phyloP scores from a whole-genome alignment of 106 monocot genomes.

The Dendrobium officinale region DNA sequence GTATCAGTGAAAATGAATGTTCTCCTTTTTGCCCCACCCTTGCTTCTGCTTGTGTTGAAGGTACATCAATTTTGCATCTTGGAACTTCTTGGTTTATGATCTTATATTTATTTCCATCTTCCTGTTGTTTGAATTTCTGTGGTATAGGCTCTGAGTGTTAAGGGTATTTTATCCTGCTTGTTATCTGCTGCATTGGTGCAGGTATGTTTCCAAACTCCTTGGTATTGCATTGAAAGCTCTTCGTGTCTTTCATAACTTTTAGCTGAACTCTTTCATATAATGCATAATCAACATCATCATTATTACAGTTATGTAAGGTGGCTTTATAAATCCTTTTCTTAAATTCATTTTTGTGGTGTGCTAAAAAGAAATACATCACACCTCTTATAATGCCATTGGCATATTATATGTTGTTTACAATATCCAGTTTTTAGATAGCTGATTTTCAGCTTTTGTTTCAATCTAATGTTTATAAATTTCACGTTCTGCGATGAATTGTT shows the following conservation, averaged over 20 bases:
- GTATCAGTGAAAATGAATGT: slow-evolving; percentile 99
- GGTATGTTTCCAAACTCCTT: slow-evolving; percentile 22
- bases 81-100: slow-evolving; percentile 2
- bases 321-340: neutral
- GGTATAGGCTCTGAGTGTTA: slow-evolving; percentile 59
- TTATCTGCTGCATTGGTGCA: slow-evolving; percentile 81
- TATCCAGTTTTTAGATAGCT: neutral
- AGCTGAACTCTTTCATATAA: neutral
- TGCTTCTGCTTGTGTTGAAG: slow-evolving; percentile 91
- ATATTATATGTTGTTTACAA: too few relatives aligned
- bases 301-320: neutral
- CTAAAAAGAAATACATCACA: too few relatives aligned
- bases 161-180: slow-evolving; percentile 57
- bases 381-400: too few relatives aligned
- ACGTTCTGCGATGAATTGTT: neutral
- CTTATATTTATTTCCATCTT: neutral
- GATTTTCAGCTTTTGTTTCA: neutral
- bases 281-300: neutral
- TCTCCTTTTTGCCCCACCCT: slow-evolving; percentile 87
- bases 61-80: slow-evolving; percentile 26
- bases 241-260: neutral
- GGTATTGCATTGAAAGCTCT: neutral
- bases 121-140: slow-evolving; percentile 4
- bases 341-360: too few relatives aligned
- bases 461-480: neutral